Conservation (phyloP, 2,329 filamentous ascomycete genomes). For the Fusarium clavum region DNA sequence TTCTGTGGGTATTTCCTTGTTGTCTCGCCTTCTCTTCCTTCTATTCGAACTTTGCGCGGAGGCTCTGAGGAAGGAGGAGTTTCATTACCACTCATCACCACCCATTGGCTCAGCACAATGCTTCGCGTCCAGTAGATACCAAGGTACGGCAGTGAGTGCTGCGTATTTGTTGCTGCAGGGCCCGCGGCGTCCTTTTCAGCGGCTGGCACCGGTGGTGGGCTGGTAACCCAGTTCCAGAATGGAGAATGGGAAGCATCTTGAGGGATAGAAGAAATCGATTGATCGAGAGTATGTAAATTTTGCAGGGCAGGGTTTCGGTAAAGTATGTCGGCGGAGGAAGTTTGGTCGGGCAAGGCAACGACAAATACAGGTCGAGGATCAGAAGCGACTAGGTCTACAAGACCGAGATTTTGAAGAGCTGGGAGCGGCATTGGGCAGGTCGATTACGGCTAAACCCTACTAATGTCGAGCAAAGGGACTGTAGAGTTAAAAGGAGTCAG, state of each 20-base stretch:
- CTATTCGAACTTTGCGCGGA: constrained; percentile 49
- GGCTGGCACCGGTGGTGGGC: constrained; percentile 22
- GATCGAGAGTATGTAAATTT: constrained; percentile 47
- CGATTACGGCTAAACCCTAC: constrained; percentile 4
- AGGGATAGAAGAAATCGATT: constrained; percentile 48
- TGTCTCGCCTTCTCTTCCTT: constrained; percentile 38
- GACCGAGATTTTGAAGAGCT: constrained; percentile 48
- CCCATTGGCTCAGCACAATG: constrained; percentile 51
- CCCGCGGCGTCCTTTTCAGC: constrained; percentile 13
- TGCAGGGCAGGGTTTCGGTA: constrained; percentile 56
- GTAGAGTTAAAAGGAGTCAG: neutral
- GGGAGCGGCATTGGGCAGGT: constrained; percentile 40
- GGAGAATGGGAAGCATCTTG: constrained; percentile 47
- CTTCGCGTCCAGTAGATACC: constrained; percentile 54
- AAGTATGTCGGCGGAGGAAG: constrained; percentile 40
- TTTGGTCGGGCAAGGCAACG: constrained; percentile 41
- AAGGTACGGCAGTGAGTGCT: constrained; percentile 49
- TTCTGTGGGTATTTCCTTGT: constrained; percentile 40
- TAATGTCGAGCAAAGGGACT: neutral
- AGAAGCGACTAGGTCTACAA: constrained; percentile 55
- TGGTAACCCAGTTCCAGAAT: constrained; percentile 57
- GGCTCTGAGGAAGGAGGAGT: constrained; percentile 48
- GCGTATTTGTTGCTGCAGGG: constrained; percentile 18
- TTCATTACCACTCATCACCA: constrained; percentile 55
- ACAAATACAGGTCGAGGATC: constrained; percentile 58